phyloP scores from a whole-genome alignment of 371 early-diverging fungal genomes.

The Zychaea mexicana region DNA sequence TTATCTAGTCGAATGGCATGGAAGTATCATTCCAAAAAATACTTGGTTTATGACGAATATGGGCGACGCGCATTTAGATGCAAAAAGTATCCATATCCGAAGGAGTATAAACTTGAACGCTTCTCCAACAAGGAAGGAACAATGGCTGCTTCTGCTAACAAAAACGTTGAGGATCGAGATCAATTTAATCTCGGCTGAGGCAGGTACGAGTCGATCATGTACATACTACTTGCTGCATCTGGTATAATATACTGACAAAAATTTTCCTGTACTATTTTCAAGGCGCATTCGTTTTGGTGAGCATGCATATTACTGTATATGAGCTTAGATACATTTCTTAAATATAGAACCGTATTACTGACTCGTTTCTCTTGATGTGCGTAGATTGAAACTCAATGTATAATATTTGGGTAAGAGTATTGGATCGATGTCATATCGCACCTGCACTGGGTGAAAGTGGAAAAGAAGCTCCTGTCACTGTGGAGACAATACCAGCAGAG shows the following conservation, averaged over 20 bases:
- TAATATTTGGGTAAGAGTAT: neutral
- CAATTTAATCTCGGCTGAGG: constrained; percentile 24
- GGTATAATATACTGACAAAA: neutral
- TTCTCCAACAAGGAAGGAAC: constrained; percentile 7
- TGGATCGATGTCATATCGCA: constrained; percentile 10
- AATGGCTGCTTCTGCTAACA: constrained; percentile 12
- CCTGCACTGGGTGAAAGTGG: constrained; percentile 8
- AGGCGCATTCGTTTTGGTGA: constrained; percentile 11
- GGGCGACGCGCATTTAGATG: neutral
- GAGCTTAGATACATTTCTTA: neutral
- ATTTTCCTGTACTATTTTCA: neutral
- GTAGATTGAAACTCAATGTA: constrained; percentile 11
- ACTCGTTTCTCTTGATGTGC: neutral
- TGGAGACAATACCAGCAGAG: neutral
- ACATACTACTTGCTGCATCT: neutral
- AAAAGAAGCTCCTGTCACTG: neutral
- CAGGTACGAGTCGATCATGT: neutral
- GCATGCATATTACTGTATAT: neutral
- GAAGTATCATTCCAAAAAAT: neutral
- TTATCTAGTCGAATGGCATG: neutral
- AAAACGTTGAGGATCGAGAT: constrained; percentile 9
- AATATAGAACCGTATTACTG: neutral
- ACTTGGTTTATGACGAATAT: neutral
- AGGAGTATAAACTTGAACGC: constrained; percentile 15
- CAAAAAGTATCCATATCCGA: constrained; percentile 6